A percentile compares a stretch with the other conserved stretches of the same genome.
These are phyloP conservation scores for Colletotrichum agaves DNA, from an alignment of 2,329 filamentous ascomycete species.

Conservation along the genomic window DNA sequence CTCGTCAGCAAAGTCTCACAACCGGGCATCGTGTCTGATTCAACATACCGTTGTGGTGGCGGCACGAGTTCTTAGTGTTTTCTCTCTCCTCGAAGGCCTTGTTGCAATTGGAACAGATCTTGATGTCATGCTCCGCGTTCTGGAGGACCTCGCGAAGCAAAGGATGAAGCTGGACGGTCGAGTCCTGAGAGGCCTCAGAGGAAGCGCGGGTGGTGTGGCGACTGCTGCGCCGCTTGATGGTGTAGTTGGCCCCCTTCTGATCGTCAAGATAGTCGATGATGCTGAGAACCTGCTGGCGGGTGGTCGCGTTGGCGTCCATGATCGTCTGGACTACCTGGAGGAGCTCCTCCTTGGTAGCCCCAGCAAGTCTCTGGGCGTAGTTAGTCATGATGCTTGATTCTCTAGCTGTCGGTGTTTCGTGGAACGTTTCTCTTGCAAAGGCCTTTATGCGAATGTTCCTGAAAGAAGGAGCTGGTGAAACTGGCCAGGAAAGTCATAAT, in stretches of 20 bases:
- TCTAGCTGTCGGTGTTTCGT: not conserved
- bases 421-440: not conserved
- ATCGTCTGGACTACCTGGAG: conserved; percentile 11
- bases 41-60: conserved; percentile 7
- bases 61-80: conserved; percentile 10
- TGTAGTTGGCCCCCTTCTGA: not conserved
- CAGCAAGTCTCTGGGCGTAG: not conserved
- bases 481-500: not conserved
- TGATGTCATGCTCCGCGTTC: conserved; percentile 6
- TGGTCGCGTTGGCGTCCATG: not conserved
- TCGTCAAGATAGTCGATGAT: conserved; percentile 16
- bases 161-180: not conserved
- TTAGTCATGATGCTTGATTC: conserved; percentile 1
- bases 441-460: not conserved
- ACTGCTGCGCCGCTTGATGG: conserved; percentile 3
- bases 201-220: conserved; percentile 7
- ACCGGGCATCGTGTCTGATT: too few relatives aligned
- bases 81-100: conserved; percentile 19
- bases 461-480: not conserved
- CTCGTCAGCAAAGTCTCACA: not conserved
- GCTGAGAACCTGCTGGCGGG: conserved; percentile 14
- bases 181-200: conserved; percentile 23
- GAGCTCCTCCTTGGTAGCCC: conserved; percentile 21
- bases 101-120: conserved; percentile 18
- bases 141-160: not conserved